Evolutionary conservation across 2,329 filamentous ascomycete species (phyloP), one percentile per base, ranked within the genome.

Genomic region (Cytospora mali): DNA sequence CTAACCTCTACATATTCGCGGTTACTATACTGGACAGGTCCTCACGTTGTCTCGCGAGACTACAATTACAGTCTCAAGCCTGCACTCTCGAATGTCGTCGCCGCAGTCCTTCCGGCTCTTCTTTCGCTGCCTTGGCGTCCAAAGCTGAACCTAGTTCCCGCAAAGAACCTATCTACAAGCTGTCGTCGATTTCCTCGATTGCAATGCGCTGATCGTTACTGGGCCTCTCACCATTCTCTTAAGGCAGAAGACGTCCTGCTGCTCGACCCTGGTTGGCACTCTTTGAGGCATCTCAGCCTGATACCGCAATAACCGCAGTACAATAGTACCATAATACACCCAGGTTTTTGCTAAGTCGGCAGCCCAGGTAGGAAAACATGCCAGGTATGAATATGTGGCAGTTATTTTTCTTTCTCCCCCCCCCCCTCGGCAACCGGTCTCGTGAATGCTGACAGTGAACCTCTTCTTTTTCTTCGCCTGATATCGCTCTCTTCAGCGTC

Each of bases 231-330:
- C 33, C 58, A 33, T 48, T 49, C 51, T 58, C 46, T 31, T 58
- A 46, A 29, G 54, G 57, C 16, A 60, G 33, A 48, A 35, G n/a
- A 54, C 33, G 31, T 51, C 50, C 33, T 25, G 28, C 35, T 31
- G 50, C 58, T 42, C 50, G 58, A 54, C 58, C 35, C 50, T 60
- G 35, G 48, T 39, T 53, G 57, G 28, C 57, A 13, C 31, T 33
- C 25, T 33, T 28, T 53, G n/a, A n/a, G n/a, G n/a, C 33, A 29
- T 33, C 6, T n/a, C 35, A 39, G 35, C 35, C 35, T 18, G 35
- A 39, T 39, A 39, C n/a, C 35, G 35, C 35, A 39, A 18, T 39
- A 39, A n/a, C 35, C 35, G 14, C 16, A n/a, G 16, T 39, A 39
- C n/a, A 39, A 18, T n/a, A 39, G 35, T 39, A 39, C 35, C 35